Conservation (phyloP, 805 yeast species). For the Saccharomycopsis malanga region DNA sequence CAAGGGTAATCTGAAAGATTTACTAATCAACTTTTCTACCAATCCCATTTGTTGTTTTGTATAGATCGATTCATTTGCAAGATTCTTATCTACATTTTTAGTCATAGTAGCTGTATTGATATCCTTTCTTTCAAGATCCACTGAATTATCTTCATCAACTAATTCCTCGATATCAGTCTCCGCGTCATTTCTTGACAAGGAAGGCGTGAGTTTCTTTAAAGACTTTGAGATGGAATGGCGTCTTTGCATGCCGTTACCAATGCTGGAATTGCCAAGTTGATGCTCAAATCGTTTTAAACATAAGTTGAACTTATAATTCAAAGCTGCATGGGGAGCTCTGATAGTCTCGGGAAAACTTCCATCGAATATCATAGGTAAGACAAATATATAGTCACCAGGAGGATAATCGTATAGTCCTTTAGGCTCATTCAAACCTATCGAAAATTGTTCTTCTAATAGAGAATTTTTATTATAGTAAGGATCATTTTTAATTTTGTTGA, state of each 20-base stretch:
- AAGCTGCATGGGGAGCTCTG: slow-evolving; percentile 42
- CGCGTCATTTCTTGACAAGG: not conserved
- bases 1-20: slow-evolving; percentile 20
- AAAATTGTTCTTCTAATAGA: not conserved
- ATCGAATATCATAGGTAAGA: slow-evolving; percentile 57
- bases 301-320: slow-evolving; percentile 33
- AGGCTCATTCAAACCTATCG: too few relatives aligned
- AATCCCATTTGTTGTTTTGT: not conserved
- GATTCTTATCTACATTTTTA: not conserved
- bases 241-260: not conserved
- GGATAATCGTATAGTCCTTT: slow-evolving; percentile 2
- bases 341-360: slow-evolving; percentile 57
- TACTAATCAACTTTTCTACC: slow-evolving; percentile 14
- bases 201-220: slow-evolving; percentile 14
- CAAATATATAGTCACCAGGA: slow-evolving; percentile 66
- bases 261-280: not conserved
- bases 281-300: slow-evolving; percentile 3
- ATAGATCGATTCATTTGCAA: not conserved
- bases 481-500: slow-evolving; percentile 3
- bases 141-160: slow-evolving; percentile 1
- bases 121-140: not conserved
- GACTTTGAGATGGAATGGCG: slow-evolving; percentile 14
- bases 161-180: not conserved
- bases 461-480: not conserved
- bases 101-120: not conserved